Evolutionary conservation across 495 filamentous ascomycete genomes (phyloP).

Genomic region (Penicillium coffeae): DNA sequence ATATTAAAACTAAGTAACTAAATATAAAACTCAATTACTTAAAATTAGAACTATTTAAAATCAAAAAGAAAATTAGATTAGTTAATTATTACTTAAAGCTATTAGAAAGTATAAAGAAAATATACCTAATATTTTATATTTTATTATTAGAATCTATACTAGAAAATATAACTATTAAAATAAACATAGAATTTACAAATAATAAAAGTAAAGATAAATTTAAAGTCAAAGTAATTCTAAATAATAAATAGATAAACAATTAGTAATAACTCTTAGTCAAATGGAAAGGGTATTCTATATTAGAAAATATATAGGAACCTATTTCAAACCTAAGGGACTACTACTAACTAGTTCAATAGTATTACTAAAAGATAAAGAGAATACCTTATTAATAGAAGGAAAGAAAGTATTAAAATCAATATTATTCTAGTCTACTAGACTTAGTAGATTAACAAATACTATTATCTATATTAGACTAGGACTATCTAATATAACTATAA

Average conservation of each 20-base stretch:
- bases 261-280: constrained; percentile 6
- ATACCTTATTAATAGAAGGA: neutral
- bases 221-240: constrained; percentile 11
- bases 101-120: constrained; percentile 8
- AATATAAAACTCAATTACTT: constrained; percentile 29
- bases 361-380: neutral
- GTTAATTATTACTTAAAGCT: constrained; percentile 10
- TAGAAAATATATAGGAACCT: constrained; percentile 13
- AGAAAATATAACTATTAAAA: constrained; percentile 3
- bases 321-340: constrained; percentile 12
- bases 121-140: constrained; percentile 11
- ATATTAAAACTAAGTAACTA: constrained; percentile 25
- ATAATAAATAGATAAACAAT: constrained; percentile 1
- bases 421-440: neutral
- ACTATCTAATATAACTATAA: neutral
- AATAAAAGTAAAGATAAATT: constrained; percentile 7
- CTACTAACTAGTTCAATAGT: constrained; percentile 2
- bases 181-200: constrained; percentile 3
- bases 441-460: neutral
- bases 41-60: constrained; percentile 15
- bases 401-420: neutral
- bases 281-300: constrained; percentile 9
- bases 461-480: neutral
- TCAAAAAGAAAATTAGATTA: constrained; percentile 8
- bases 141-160: constrained; percentile 10